A percentile compares a stretch with the other conserved stretches of the same genome.
Evolutionary conservation across 2,329 filamentous ascomycete genomes (phyloP).

Genomic region (Fusarium temperatum): DNA sequence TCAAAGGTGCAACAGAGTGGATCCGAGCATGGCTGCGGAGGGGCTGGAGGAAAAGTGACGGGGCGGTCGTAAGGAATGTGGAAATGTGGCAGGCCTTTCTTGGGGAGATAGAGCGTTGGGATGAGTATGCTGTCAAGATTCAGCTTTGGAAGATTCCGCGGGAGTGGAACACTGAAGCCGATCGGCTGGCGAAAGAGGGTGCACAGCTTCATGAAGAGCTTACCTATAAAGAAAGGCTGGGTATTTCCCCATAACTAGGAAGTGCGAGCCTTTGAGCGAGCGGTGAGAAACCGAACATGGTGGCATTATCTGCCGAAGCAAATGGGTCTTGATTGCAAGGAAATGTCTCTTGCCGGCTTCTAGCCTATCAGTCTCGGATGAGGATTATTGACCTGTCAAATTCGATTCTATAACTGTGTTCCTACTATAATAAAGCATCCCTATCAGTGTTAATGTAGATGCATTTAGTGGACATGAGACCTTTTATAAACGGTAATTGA

Average conservation of each 20-base stretch:
- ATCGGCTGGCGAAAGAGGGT: conserved; percentile 50
- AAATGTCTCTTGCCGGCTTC: neutral
- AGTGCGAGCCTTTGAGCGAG: neutral
- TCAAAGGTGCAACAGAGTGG: conserved; percentile 19
- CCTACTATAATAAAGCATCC: no score
- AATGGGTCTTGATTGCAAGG: neutral
- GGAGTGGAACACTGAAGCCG: conserved; percentile 53
- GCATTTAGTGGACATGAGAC: neutral
- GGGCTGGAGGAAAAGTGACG: conserved; percentile 53
- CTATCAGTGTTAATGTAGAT: no score
- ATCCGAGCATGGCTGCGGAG: conserved; percentile 41
- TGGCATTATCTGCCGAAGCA: neutral
- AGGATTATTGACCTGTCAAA: neutral
- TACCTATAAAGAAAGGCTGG: neutral
- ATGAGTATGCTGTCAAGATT: conserved; percentile 47
- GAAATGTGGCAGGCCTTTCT: conserved; percentile 63
- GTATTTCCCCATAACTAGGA: neutral
- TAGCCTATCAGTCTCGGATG: no score
- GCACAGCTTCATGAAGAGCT: neutral
- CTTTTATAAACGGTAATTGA: neutral
- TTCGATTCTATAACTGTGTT: neutral
- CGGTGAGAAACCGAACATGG: no score
- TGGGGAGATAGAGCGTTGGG: conserved; percentile 48
- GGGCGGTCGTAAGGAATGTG: conserved; percentile 55
- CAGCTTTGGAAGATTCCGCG: conserved; percentile 59